Evolutionary conservation across 169 alveolate species (phyloP).

Genomic region (Cryptosporidium bovis): DNA sequence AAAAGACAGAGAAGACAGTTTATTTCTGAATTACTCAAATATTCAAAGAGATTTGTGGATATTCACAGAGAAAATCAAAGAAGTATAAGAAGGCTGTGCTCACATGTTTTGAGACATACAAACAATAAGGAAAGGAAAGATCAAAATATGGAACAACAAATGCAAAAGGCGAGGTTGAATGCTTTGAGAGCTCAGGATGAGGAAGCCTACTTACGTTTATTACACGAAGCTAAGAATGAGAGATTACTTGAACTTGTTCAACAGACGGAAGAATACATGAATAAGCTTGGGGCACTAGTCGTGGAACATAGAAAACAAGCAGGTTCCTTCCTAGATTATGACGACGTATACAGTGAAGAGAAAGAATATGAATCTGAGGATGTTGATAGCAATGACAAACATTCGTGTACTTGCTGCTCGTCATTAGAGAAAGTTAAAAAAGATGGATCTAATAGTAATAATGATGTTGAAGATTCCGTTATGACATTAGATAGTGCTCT

Average conservation of each 20-base stretch:
- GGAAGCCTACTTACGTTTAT: constrained; percentile 89
- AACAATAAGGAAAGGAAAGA: constrained; percentile 51
- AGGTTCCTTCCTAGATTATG: constrained; percentile 29
- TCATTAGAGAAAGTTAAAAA: background rate
- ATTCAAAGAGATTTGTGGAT: constrained; percentile 54
- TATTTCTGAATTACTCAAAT: constrained; percentile 55
- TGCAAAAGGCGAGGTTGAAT: constrained; percentile 79
- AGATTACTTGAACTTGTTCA: constrained; percentile 91
- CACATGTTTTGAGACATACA: constrained; percentile 65
- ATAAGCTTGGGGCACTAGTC: constrained; percentile 91
- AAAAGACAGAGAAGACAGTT: constrained; percentile 68
- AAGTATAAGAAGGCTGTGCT: constrained; percentile 49
- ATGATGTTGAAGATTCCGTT: background rate
- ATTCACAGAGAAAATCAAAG: constrained; percentile 66
- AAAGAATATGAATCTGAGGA: constrained; percentile 14
- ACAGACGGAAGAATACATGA: constrained; percentile 93
- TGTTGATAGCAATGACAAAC: background rate
- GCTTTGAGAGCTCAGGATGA: constrained; percentile 90
- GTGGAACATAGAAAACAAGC: constrained; percentile 87
- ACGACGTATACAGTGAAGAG: constrained; percentile 11
- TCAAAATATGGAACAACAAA: constrained; percentile 72
- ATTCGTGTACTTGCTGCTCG: constrained; percentile 14
- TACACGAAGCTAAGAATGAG: constrained; percentile 92
- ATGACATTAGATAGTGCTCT: background rate
- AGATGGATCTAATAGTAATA: background rate